These are phyloP conservation scores for Aspergillus leporis DNA, from an alignment of 495 filamentous ascomycete genomes.

Conservation along the genomic window DNA sequence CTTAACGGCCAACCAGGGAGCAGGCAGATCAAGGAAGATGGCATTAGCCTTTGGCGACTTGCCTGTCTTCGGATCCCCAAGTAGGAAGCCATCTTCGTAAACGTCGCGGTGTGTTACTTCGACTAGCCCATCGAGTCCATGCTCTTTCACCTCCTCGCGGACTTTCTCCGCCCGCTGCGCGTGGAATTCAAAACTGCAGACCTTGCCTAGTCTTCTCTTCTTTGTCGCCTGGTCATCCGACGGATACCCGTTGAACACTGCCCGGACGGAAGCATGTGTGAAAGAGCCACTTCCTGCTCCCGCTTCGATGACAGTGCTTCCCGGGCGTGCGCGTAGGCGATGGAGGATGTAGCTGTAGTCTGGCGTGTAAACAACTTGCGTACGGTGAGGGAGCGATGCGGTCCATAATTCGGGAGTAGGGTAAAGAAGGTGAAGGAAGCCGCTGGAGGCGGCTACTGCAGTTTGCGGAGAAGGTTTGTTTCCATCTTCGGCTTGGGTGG, in stretches of 20 bases:
- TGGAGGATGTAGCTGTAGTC: slow-evolving; percentile 97
- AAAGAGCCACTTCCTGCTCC: slow-evolving; percentile 94
- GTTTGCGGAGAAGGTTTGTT: slow-evolving; percentile 28
- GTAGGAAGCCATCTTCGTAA: slow-evolving; percentile 79
- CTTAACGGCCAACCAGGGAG: slow-evolving; percentile 86
- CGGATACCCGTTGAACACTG: slow-evolving; percentile 83
- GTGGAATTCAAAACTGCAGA: slow-evolving; percentile 95
- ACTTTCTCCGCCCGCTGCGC: slow-evolving; percentile 72
- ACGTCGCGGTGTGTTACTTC: slow-evolving; percentile 90
- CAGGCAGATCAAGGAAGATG: slow-evolving; percentile 90
- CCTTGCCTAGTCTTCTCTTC: slow-evolving; percentile 58
- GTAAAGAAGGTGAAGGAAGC: slow-evolving; percentile 86
- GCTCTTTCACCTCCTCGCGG: slow-evolving; percentile 68
- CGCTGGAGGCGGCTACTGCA: slow-evolving; percentile 65
- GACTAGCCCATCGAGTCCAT: slow-evolving; percentile 72
- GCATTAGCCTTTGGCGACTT: slow-evolving; percentile 68
- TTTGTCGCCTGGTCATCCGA: slow-evolving; percentile 25
- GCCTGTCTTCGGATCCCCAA: slow-evolving; percentile 47
- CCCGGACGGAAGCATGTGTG: slow-evolving; percentile 84
- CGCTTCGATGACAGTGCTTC: slow-evolving; percentile 82
- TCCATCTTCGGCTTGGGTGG: slow-evolving; percentile 26
- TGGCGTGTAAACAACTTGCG: slow-evolving; percentile 96
- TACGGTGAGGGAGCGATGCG: slow-evolving; percentile 82
- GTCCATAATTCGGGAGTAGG: slow-evolving; percentile 97
- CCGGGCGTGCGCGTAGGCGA: slow-evolving; percentile 77